phyloP scores from a whole-genome alignment of 805 yeast species.

The Ogataea paraovalis region DNA sequence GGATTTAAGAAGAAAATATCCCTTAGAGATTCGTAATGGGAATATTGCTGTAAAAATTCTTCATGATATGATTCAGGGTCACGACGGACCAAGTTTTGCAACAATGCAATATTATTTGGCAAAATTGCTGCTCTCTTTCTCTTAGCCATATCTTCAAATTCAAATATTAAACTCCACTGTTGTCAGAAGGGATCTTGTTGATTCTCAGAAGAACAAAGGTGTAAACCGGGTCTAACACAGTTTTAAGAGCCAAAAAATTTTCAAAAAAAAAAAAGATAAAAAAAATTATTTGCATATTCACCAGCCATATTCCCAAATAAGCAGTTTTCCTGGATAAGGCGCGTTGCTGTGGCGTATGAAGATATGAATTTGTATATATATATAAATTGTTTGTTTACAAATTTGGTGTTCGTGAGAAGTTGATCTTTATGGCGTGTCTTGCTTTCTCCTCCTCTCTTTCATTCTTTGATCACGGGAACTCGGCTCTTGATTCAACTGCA shows the following conservation, averaged over 20 bases:
- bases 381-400: too few relatives aligned
- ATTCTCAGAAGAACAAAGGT: too few relatives aligned
- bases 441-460: neutral
- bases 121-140: slow-evolving; percentile 87
- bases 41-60: slow-evolving; percentile 87
- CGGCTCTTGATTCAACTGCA: too few relatives aligned
- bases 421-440: too few relatives aligned
- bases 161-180: neutral
- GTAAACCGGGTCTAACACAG: too few relatives aligned
- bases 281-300: neutral
- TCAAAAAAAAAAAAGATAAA: slow-evolving; percentile 1
- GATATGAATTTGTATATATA: too few relatives aligned
- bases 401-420: too few relatives aligned
- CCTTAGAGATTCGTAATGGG: slow-evolving; percentile 86
- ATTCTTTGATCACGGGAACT: neutral
- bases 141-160: slow-evolving; percentile 57
- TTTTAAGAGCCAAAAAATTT: neutral
- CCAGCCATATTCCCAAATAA: neutral
- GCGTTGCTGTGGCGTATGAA: neutral
- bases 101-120: slow-evolving; percentile 85
- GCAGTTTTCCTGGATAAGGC: neutral
- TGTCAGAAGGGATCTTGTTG: too few relatives aligned
- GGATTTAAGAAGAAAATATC: slow-evolving; percentile 82
- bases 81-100: slow-evolving; percentile 88
- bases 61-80: slow-evolving; percentile 94